Base-by-base conservation (phyloP, 225 moss, liverwort and hornwort genomes). In the Pleurozium schreberi region DNA sequence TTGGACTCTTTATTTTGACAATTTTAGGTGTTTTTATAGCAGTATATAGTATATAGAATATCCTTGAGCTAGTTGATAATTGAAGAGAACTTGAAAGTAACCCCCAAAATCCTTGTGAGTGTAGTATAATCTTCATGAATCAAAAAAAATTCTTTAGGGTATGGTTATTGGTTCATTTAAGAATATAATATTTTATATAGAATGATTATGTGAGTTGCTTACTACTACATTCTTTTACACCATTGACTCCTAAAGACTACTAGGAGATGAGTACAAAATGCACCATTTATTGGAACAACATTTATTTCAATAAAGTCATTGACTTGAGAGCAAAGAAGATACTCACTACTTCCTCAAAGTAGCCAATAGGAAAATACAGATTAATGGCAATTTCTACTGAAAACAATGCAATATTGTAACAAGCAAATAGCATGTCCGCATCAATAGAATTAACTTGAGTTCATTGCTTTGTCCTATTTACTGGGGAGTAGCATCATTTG, bases 41-140 rank as follows among this genome's bases (percentile, higher is more conserved):
- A 0, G 2, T 20, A 7, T 34, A 2, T 20, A 3, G 2, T 34
- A 13, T 36, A 15, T 8, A 22, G 8, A 23, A 3, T 34, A 36
- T 76, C 34, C 8, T 75, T 0, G 2, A 52, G 10, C 2, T 22
- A 8, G 1, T 36, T 76, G 50, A 76, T 0, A 71, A 43, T 30
- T 28, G 6, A 17, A 45, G 6, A 73, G 5, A 43, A 5, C 0
- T n/a, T 71, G 27, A 71, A 42, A 28, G 25, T n/a, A 10, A 6
- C 2, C 17, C 5, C 5, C 5, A 10, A 45, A 16, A 5, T 1
- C 42, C 8, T 18, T 45, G 6, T 30, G 3, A 47, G 2, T 74
- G 31, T 18, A 43, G 6, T 3, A 18, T 18, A 31, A 30, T 47
- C 30, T 28, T 18, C 1, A 74, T 11, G 1, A 47, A 2, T 30